A percentile compares a stretch with the other conserved stretches of the same genome.
Conservation (phyloP, 2,329 filamentous ascomycete species). For the Magnaporthales sp. region DNA sequence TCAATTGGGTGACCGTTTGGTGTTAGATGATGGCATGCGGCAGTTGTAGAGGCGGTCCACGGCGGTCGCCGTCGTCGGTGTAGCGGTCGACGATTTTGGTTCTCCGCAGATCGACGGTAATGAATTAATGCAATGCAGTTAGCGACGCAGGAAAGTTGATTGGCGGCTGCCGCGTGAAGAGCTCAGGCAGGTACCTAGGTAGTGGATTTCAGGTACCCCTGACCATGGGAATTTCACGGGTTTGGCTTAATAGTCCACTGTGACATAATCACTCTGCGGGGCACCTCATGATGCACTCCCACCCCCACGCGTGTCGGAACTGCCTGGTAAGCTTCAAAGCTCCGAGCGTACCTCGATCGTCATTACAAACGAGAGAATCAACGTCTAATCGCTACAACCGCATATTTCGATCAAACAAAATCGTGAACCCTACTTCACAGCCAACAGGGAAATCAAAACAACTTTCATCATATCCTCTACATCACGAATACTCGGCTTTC, state of each 20-base stretch:
- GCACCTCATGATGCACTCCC: neutral
- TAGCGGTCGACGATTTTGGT: neutral
- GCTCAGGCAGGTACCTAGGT: neutral
- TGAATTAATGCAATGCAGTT: neutral
- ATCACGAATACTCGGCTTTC: neutral
- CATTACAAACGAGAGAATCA: neutral
- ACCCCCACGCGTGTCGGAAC: neutral
- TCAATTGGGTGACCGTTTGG: neutral
- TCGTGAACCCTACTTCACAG: neutral
- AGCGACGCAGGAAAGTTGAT: neutral
- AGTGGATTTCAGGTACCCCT: neutral
- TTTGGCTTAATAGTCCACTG: neutral
- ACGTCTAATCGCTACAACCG: neutral
- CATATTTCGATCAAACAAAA: neutral
- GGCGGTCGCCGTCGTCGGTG: neutral
- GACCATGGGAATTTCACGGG: neutral
- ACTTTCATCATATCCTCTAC: neutral
- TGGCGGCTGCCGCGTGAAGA: neutral
- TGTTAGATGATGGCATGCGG: neutral
- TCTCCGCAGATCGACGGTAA: neutral
- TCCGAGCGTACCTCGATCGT: neutral
- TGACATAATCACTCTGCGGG: neutral
- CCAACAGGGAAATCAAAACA: neutral
- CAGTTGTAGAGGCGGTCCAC: neutral
- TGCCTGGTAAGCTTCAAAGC: neutral